Conservation (phyloP, 2,329 filamentous ascomycete genomes). For the Lachnellula arida region DNA sequence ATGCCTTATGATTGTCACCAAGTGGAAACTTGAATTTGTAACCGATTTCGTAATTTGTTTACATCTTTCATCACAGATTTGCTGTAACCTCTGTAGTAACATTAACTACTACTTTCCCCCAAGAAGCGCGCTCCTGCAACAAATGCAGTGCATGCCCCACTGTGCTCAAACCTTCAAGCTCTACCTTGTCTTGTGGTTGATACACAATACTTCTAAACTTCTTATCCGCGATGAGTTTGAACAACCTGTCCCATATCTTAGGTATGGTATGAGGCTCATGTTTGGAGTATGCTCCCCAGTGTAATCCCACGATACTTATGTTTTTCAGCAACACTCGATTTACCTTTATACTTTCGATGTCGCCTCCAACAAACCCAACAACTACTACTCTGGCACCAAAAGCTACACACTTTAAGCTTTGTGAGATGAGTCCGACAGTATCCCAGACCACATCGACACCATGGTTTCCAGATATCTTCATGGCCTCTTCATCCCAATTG, state of each 20-base stretch:
- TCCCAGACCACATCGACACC: conserved; percentile 94
- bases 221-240: conserved; percentile 68
- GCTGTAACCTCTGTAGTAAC: conserved; percentile 36
- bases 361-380: conserved; percentile 81
- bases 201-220: conserved; percentile 82
- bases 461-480: conserved; percentile 64
- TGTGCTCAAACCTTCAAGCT: conserved; percentile 71
- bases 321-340: conserved; percentile 94
- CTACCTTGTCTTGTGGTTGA: conserved; percentile 74
- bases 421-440: conserved; percentile 83
- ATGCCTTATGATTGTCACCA: too few relatives aligned
- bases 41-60: too few relatives aligned
- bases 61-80: too few relatives aligned
- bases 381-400: conserved; percentile 90
- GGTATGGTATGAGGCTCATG: conserved; percentile 67
- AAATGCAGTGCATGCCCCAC: conserved; percentile 72
- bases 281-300: conserved; percentile 82
- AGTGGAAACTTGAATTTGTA: too few relatives aligned
- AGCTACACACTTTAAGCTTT: conserved; percentile 82
- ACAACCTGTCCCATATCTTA: conserved; percentile 77
- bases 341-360: conserved; percentile 86
- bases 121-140: conserved; percentile 61
- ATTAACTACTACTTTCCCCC: conserved; percentile 94
- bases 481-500: conserved; percentile 68
- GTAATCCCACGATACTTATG: conserved; percentile 80